Base-by-base conservation (phyloP, 164 flowering plant species). In the Cinnamomum micranthum region DNA sequence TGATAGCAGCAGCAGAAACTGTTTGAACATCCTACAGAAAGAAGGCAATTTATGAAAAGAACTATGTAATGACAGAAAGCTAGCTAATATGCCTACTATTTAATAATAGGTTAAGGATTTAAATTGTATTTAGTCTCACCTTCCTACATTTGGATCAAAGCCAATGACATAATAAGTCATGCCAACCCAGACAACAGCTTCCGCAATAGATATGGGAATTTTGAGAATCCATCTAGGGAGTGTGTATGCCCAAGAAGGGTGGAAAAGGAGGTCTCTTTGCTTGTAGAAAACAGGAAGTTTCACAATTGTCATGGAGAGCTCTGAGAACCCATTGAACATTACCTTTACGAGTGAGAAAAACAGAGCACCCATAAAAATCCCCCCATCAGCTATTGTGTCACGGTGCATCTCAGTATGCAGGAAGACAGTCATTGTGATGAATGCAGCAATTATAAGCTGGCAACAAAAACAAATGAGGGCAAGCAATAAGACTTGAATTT, bases 261-360 rank as follows among this genome's bases (percentile, higher is more conserved):
- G 84, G 64, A 89, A 86, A 1, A 79, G 83, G 55, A 81, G 84
- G 74, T 86, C 89, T 58, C 92, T 74, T 76, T 89, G 92, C 84
- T 89, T 89, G 74, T 81, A 89, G 68, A 89, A 89, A 28, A 84
- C 85, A 3, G 92, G 90, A 74, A 89, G 89, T 63, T 79, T 86
- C 22, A 50, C 50, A 12, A 87, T 73, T 6, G 85, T 85, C 70
- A 84, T 63, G 22, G 85, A 41, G 4, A 89, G 82, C 76, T 89
- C 92, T 0, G 81, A 69, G n/a, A 82, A 78, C 23, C 89, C 89
- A 69, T 76, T 86, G 41, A 87, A 87, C 76, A 84, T 50, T 12
- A 79, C 52, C 50, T 66, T 51, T 11, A 63, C 4, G 14, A 86
- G 65, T 2, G 68, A 70, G 58, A 77, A 86, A 73, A 71, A 87